Base-by-base conservation (phyloP, 2,329 filamentous ascomycete genomes). In the Coniochaeta ligniaria region DNA sequence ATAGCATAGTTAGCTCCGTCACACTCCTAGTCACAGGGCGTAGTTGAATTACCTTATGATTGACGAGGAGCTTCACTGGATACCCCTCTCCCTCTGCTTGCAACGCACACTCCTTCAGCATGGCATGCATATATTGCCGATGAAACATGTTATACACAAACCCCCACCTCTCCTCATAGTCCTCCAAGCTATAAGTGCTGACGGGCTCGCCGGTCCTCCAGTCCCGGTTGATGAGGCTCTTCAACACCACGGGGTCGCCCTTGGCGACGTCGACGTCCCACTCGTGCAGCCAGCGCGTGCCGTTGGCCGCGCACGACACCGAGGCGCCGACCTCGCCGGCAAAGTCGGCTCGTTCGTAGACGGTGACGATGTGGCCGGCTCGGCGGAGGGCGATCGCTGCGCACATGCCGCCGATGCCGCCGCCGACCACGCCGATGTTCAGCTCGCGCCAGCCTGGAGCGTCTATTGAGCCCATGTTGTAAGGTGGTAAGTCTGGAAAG, bases 261-360 rank as follows among this genome's bases (percentile, higher is more conserved):
- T 16, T 38, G 11, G 9, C 6, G 4, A 38, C 31, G n/a, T 75
- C 71, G 50, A 76, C 66, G 8, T 71, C 72, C 68, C 71, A 74
- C 16, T 62, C 60, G 1, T 65, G 45, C 5, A 76, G 67, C 22
- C 73, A 66, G 0, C 73, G 68, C 1, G 66, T 66, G 1, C 67
- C 72, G 61, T 76, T 76, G 2, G 75, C 73, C 2, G 69, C 67
- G 7, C 76, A 64, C 14, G 69, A 66, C 35, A 78, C 73, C 2
- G 75, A 75, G 1, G 75, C 75, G 7, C 75, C 75, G 14, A 75
- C 63, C 62, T 78, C 75, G 35, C 72, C 71, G 55, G 70, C 70
- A 57, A 75, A 54, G 3, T 62, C 60, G 11, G 68, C 68, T 6
- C 66, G 62, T 59, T 73, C 71, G 54, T 64, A 60, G 12, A 72